Evolutionary conservation across 495 filamentous ascomycete species (phyloP), one percentile per base, ranked within the genome.

Genomic region (Talaromyces nanjingensis): DNA sequence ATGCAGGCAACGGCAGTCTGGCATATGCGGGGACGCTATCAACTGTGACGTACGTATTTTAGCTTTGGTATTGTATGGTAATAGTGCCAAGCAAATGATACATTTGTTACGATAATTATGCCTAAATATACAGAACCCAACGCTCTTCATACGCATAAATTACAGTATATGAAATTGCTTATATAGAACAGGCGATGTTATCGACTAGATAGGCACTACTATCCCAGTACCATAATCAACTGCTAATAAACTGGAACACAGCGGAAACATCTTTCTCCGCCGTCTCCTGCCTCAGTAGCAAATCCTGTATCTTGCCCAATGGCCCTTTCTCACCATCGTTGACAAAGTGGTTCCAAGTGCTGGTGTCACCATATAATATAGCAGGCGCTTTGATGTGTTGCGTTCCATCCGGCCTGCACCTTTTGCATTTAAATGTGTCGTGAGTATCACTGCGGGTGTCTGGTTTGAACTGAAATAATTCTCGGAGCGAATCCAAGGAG

Each of bases 161-260:
- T 55, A 55, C 52, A 49, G 6, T 6, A 49, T 45, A 45, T n/a
- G 8, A 6, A 45, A 16, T 45, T n/a, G 14, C 4, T 20, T 20
- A 49, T 20, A 49, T 49, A 49, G 45, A 49, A n/a, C 45, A 49
- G 5, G 18, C 45, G 16, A 49, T 49, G 45, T 49, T n/a, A n/a
- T n/a, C n/a, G 5, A 49, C n/a, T 18, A 49, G 7, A 49, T 18
- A 49, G 18, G 20, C 45, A 49, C 45, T 49, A 47, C n/a, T 20
- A n/a, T 9, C 7, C n/a, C 42, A 6, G 16, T 47, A 7, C n/a
- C n/a, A 47, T 8, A 22, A 49, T 49, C 72, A 91, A 80, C 98
- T 94, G 67, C 93, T 97, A 68, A 98, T 98, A 76, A 97, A 98
- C 83, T 98, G 94, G 73, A 98, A 99, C 62, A 97, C 91, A 42